phyloP scores from a whole-genome alignment of 306 rosid genomes.

The Casuarina glauca region DNA sequence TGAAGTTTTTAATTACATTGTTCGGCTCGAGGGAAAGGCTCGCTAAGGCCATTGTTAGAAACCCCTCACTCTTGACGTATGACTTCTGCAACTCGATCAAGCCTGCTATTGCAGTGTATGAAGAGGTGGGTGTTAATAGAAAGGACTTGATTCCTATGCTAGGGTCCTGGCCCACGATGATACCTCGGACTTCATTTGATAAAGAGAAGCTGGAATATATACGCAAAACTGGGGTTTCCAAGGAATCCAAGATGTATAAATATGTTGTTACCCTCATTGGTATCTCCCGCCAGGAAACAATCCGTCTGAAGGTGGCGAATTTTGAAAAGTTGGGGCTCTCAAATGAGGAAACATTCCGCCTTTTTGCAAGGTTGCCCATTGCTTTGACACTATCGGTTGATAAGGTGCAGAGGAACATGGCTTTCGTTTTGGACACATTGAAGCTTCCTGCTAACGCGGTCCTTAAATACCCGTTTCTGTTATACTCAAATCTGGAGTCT shows the following conservation, averaged over 20 bases:
- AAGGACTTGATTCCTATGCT: conserved; percentile 64
- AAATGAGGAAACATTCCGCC: conserved; percentile 34
- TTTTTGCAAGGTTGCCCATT: conserved; percentile 53
- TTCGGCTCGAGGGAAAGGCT: conserved; percentile 66
- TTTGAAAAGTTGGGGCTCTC: conserved; percentile 36
- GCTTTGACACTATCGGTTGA: conserved; percentile 38
- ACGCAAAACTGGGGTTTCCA: conserved; percentile 30
- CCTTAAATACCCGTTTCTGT: conserved; percentile 48
- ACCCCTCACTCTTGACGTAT: conserved; percentile 66
- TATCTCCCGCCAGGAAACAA: conserved; percentile 63
- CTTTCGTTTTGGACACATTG: too few relatives aligned
- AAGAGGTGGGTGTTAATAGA: conserved; percentile 6
- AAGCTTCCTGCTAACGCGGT: too few relatives aligned
- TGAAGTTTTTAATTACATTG: conserved; percentile 46
- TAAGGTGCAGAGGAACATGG: too few relatives aligned
- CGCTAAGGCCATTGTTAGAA: conserved; percentile 64
- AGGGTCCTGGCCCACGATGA: conserved; percentile 14
- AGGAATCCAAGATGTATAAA: conserved; percentile 44
- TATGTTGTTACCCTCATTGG: conserved; percentile 70
- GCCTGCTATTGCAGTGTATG: conserved; percentile 45
- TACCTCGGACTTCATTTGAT: neutral
- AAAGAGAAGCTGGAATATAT: neutral
- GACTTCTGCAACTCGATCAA: conserved; percentile 38
- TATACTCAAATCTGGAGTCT: conserved; percentile 59
- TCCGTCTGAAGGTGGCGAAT: conserved; percentile 58